Evolutionary conservation across 2,329 filamentous ascomycete genomes (phyloP).

Genomic region (Aspergillus ruber): DNA sequence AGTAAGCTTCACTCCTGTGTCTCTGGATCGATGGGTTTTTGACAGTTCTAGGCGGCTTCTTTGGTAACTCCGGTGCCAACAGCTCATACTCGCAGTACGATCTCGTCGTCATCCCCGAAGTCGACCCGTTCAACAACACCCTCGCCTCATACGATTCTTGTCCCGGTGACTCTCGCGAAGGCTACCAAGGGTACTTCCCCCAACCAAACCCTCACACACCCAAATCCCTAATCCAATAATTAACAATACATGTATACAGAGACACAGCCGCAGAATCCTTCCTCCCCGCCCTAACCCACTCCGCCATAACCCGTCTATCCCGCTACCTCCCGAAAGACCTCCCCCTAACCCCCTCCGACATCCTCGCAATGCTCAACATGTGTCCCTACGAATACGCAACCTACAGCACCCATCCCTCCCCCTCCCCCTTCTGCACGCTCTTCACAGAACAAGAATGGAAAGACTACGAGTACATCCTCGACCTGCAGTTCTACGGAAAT

Average conservation of each 20-base stretch:
- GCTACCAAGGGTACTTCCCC: conserved; percentile 10
- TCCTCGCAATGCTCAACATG: conserved; percentile 47
- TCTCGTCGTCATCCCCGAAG: conserved; percentile 47
- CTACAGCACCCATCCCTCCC: conserved; percentile 29
- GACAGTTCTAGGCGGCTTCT: conserved; percentile 24
- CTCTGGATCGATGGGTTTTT: no score
- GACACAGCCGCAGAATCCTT: conserved; percentile 33
- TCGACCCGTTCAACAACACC: conserved; percentile 47
- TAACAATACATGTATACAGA: conserved; percentile 4
- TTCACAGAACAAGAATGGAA: conserved; percentile 52
- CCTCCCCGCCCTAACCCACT: conserved; percentile 40
- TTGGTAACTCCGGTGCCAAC: conserved; percentile 19
- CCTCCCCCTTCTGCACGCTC: conserved; percentile 47
- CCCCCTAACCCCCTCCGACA: conserved; percentile 44
- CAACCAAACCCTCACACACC: conserved; percentile 11
- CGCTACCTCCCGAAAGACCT: conserved; percentile 44
- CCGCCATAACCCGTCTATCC: conserved; percentile 43
- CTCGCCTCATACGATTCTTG: conserved; percentile 36
- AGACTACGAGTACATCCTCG: conserved; percentile 49
- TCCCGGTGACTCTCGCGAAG: conserved; percentile 31
- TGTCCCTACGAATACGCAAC: conserved; percentile 51
- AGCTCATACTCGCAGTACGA: conserved; percentile 23
- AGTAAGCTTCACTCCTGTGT: no score
- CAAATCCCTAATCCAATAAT: not conserved
- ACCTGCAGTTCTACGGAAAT: conserved; percentile 46